Evolutionary conservation across 345 rosid genomes (phyloP).

Genomic region (Heritiera littoralis): DNA sequence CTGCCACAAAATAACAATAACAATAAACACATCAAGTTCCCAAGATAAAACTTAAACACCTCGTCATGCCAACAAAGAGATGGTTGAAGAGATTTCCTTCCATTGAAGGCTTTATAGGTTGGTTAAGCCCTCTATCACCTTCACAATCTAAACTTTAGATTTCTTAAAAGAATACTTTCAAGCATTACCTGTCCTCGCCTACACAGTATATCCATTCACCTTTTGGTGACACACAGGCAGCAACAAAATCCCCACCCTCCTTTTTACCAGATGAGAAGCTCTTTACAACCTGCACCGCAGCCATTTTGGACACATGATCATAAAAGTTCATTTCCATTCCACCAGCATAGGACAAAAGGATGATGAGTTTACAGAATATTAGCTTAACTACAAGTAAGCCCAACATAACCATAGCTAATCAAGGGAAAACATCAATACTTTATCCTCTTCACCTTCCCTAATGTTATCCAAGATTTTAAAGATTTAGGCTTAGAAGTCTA

Average conservation of each 20-base stretch:
- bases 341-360: not conserved
- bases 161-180: not conserved
- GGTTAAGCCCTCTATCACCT: not conserved
- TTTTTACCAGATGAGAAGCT: slow-evolving; percentile 98
- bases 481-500: not conserved
- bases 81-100: slow-evolving; percentile 11
- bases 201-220: slow-evolving; percentile 97
- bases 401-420: not conserved
- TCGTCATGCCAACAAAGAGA: not conserved
- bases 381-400: not conserved
- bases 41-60: not conserved
- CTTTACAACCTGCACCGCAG: slow-evolving; percentile 75
- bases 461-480: not conserved
- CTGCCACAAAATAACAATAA: not conserved
- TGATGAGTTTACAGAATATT: not conserved
- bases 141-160: not conserved
- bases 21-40: not conserved
- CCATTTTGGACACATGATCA: slow-evolving; percentile 14
- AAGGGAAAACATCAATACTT: not conserved
- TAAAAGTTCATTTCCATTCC: slow-evolving; percentile 22
- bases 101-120: not conserved
- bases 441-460: not conserved
- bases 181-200: slow-evolving; percentile 81
- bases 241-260: slow-evolving; percentile 94
- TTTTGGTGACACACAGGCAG: slow-evolving; percentile 92